Conservation (phyloP, 768 basidiomycete species). For the Lentinula sp. region DNA sequence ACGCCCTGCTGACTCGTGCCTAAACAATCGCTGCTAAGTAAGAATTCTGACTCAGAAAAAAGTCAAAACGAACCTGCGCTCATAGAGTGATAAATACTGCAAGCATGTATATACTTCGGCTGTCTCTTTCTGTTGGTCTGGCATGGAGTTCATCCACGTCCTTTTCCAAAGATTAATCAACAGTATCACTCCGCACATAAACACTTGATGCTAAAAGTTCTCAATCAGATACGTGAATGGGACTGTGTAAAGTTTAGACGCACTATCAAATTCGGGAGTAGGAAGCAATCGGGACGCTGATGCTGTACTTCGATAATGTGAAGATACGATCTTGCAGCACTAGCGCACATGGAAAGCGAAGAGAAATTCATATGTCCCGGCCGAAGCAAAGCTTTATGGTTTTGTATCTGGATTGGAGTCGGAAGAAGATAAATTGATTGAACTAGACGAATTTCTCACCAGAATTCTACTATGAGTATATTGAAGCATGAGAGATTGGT, state of each 20-base stretch:
- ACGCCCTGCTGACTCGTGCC: not conserved
- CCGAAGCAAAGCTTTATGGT: constrained; percentile 49
- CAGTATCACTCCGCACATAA: constrained; percentile 23
- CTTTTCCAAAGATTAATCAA: constrained; percentile 38
- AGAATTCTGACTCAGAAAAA: not conserved
- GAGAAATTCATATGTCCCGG: constrained; percentile 21
- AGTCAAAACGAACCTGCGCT: not conserved
- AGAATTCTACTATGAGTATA: not conserved
- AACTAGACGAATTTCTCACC: constrained; percentile 18
- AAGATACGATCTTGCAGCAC: constrained; percentile 51
- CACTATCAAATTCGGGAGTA: not conserved
- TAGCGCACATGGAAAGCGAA: constrained; percentile 60
- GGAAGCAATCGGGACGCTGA: not conserved
- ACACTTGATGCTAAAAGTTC: constrained; percentile 1
- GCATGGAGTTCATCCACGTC: constrained; percentile 17
- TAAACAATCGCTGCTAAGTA: not conserved
- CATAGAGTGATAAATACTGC: constrained; percentile 10
- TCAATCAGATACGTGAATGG: constrained; percentile 5
- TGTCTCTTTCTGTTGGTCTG: constrained; percentile 24
- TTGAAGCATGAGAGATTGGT: constrained; percentile 27
- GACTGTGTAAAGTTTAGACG: not conserved
- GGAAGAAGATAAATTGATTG: not conserved
- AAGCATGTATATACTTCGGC: constrained; percentile 34
- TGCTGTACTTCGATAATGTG: constrained; percentile 42
- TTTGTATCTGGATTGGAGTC: constrained; percentile 45